phyloP scores from a whole-genome alignment of 176 grass and related monocot species.

The Eleusine indica region DNA sequence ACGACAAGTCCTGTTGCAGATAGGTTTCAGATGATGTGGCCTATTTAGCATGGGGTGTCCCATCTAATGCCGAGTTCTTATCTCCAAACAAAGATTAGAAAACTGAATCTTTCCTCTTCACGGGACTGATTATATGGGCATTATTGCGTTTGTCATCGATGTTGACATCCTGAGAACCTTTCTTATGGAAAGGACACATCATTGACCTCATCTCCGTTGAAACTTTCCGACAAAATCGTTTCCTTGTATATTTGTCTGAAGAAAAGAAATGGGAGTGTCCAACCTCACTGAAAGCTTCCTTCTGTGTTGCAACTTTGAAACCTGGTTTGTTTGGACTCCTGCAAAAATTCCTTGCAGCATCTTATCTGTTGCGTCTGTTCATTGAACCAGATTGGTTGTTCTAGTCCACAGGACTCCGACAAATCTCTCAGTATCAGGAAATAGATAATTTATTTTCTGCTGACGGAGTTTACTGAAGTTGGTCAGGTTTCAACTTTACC shows the following conservation, averaged over 20 bases:
- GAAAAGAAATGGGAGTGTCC: slow-evolving; percentile 8
- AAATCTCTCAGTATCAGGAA: slow-evolving; percentile 28
- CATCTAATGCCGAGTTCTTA: slow-evolving; percentile 34
- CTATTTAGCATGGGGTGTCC: slow-evolving; percentile 6
- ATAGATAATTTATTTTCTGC: neutral
- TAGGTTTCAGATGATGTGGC: slow-evolving; percentile 20
- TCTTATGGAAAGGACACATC: slow-evolving; percentile 34
- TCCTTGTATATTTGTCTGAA: slow-evolving; percentile 9
- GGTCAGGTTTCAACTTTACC: neutral
- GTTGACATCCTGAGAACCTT: slow-evolving; percentile 51
- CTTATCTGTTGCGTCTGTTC: slow-evolving; percentile 28
- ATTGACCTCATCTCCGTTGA: slow-evolving; percentile 52
- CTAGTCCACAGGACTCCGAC: slow-evolving; percentile 13
- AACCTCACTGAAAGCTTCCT: slow-evolving; percentile 44
- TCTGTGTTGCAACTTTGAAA: slow-evolving; percentile 21
- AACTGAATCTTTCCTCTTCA: slow-evolving; percentile 43
- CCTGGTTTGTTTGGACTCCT: neutral
- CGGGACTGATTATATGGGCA: slow-evolving; percentile 18
- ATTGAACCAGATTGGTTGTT: slow-evolving; percentile 34
- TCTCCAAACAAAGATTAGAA: slow-evolving; percentile 40
- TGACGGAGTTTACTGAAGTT: slow-evolving; percentile 31
- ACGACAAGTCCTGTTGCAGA: slow-evolving; percentile 51
- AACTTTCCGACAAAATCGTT: slow-evolving; percentile 50
- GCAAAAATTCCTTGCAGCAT: slow-evolving; percentile 1
- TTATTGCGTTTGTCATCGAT: slow-evolving; percentile 34